phyloP scores from a whole-genome alignment of 106 monocot genomes.

The Platanthera zijinensis region DNA sequence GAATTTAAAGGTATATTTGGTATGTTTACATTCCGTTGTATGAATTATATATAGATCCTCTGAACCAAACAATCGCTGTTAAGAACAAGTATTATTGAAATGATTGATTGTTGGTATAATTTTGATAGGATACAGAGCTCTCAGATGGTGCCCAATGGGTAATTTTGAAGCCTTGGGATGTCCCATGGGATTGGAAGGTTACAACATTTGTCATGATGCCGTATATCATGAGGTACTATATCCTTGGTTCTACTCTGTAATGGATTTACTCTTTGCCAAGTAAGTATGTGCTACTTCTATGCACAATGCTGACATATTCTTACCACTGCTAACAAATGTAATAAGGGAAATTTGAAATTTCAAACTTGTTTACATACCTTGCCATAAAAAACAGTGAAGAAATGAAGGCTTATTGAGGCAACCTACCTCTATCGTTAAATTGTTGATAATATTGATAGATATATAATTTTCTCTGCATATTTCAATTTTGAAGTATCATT shows the following conservation, averaged over 20 bases:
- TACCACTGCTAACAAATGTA: neutral
- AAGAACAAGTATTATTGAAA: neutral
- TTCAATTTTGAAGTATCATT: too few species aligned
- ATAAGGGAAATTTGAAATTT: too few species aligned
- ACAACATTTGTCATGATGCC: constrained; percentile 35
- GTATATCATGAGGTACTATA: constrained; percentile 37
- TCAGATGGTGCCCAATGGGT: neutral
- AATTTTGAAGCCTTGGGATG: constrained; percentile 24
- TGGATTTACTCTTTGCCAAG: neutral
- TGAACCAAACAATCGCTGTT: neutral
- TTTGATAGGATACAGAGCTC: neutral
- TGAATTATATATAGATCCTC: neutral
- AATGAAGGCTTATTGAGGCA: too few species aligned
- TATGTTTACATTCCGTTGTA: too few species aligned
- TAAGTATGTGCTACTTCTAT: too few species aligned
- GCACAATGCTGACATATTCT: too few species aligned
- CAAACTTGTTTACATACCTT: too few species aligned
- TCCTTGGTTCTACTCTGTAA: neutral
- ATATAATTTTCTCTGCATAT: too few species aligned
- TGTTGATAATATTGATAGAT: too few species aligned
- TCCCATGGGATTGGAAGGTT: constrained; percentile 49
- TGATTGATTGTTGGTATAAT: neutral
- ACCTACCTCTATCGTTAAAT: too few species aligned
- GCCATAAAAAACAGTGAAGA: too few species aligned
- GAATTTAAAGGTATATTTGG: too few species aligned